Evolutionary conservation across 2,329 filamentous ascomycete species (phyloP), one percentile per base, ranked within the genome.

Genomic region (Didymella segeticola): DNA sequence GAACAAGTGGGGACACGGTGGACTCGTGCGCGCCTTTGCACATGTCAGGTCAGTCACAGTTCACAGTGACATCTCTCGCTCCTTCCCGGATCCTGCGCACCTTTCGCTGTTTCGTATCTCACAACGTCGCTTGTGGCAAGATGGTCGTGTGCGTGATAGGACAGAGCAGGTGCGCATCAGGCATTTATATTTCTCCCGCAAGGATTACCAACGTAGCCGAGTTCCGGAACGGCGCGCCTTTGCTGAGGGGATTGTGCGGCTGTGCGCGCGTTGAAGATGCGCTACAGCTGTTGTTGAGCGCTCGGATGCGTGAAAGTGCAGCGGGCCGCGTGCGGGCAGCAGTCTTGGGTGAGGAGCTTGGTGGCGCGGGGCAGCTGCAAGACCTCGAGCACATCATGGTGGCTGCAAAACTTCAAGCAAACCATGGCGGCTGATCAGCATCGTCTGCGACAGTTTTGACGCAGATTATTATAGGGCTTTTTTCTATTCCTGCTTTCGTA

Each of bases 251-350:
- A 47, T 20, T 42, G 31, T 48, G 41, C 50, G 55, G 53, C 49
- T 60, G 52, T 53, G 52, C 39, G 51, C 53, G 58, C 58, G 45
- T 61, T 31, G 58, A 54, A 34, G 64, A 64, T 61, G 57, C 67
- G 66, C 67, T 71, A 70, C 56, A 58, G 58, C 57, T 67, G 67
- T 66, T 71, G 69, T 73, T 73, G 70, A 68, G 65, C 47, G 31
- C 60, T 60, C 63, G 64, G 64, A 49, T 50, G 56, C 56, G 66
- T 67, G 59, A 66, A 70, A 58, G 52, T 56, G 57, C 56, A 58
- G 51, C 33, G 41, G 50, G 42, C 58, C 53, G 60, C 60, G n/a
- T 49, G 47, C 47, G 53, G 47, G 46, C 46, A 43, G 11, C 29
- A 43, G 47, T 43, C n/a, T 50, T 55, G 34, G 43, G 64, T 56